A percentile compares a stretch with the other conserved stretches of the same genome.
Evolutionary conservation across 2,329 filamentous ascomycete species (phyloP).

Genomic region (Fusarium neocosmosporiellum): DNA sequence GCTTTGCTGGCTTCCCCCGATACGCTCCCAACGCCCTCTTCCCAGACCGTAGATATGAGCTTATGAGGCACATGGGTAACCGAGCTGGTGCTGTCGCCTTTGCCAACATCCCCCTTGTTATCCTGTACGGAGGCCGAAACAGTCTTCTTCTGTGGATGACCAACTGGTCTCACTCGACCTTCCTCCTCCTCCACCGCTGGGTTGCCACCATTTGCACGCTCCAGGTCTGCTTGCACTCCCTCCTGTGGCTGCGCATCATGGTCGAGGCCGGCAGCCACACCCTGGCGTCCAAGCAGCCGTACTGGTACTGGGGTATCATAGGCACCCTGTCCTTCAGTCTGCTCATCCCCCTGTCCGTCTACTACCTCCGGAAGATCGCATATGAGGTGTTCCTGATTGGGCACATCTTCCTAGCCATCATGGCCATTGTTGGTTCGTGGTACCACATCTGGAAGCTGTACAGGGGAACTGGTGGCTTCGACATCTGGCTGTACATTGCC

Average conservation of each 20-base stretch:
- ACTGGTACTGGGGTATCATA: slow-evolving; percentile 58
- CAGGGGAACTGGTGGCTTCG: slow-evolving; percentile 55
- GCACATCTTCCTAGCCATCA: slow-evolving; percentile 55
- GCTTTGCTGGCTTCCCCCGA: slow-evolving; percentile 44
- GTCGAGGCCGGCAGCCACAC: slow-evolving; percentile 43
- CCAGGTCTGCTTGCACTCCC: slow-evolving; percentile 59
- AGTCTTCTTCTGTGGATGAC: slow-evolving; percentile 61
- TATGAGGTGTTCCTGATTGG: slow-evolving; percentile 59
- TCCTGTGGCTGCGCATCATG: slow-evolving; percentile 53
- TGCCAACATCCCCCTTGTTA: slow-evolving; percentile 53
- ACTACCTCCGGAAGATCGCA: slow-evolving; percentile 50
- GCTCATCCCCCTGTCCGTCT: slow-evolving; percentile 47
- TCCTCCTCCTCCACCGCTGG: slow-evolving; percentile 61
- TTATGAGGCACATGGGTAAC: slow-evolving; percentile 51
- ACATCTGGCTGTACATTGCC: slow-evolving; percentile 45
- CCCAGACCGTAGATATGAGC: slow-evolving; percentile 34
- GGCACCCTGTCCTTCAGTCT: slow-evolving; percentile 49
- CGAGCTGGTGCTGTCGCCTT: slow-evolving; percentile 56
- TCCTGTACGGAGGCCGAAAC: slow-evolving; percentile 60
- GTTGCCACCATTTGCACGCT: slow-evolving; percentile 57
- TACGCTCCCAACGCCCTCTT: slow-evolving; percentile 46
- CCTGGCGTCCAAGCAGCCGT: slow-evolving; percentile 43
- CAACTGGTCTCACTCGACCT: slow-evolving; percentile 62
- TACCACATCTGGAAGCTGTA: slow-evolving; percentile 55
- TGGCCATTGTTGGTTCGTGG: slow-evolving; percentile 56